A percentile compares a stretch with the other conserved stretches of the same genome.
These are phyloP conservation scores for Scedosporium aurantiacum DNA, from an alignment of 2,329 filamentous ascomycete genomes.

Conservation along the genomic window DNA sequence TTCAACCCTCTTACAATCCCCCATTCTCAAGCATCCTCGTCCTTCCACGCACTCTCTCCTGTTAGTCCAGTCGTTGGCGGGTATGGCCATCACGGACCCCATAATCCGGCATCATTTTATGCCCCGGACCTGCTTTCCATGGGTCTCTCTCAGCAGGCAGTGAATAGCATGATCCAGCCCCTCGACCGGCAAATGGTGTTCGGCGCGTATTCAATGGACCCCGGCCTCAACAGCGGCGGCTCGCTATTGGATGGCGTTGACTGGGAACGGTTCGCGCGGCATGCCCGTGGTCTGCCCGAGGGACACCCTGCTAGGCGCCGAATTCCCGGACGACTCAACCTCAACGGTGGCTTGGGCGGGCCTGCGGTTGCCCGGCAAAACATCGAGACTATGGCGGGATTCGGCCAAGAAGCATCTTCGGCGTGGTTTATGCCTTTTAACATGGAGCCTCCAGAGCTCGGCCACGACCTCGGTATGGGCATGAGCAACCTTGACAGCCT, in stretches of 20 bases:
- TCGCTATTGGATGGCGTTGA: constrained; percentile 29
- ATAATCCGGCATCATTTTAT: constrained; percentile 30
- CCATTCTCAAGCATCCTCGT: constrained; percentile 24
- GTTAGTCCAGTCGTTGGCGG: constrained; percentile 35
- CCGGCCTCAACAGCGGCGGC: constrained; percentile 23
- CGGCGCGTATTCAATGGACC: constrained; percentile 53
- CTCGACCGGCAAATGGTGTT: constrained; percentile 69
- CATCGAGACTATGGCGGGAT: constrained; percentile 4
- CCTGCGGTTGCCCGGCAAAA: neutral
- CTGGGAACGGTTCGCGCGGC: constrained; percentile 28
- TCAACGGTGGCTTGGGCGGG: constrained; percentile 11
- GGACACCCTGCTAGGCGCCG: constrained; percentile 14
- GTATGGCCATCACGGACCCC: constrained; percentile 25
- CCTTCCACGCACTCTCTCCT: constrained; percentile 39
- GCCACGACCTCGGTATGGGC: constrained; percentile 33
- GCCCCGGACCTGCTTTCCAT: constrained; percentile 42
- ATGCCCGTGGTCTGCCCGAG: neutral
- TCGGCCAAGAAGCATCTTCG: constrained; percentile 39
- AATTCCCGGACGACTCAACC: constrained; percentile 8
- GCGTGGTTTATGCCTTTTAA: constrained; percentile 95
- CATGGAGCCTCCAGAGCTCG: constrained; percentile 61
- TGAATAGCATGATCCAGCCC: constrained; percentile 48
- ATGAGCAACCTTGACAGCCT: constrained; percentile 37
- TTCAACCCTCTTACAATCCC: constrained; percentile 32
- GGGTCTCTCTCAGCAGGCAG: constrained; percentile 34